Percentiles rank a stretch among this genome's conserved stretches.
phyloP scores from a whole-genome alignment of 257 asterid species.

The Penstemon newberryi region DNA sequence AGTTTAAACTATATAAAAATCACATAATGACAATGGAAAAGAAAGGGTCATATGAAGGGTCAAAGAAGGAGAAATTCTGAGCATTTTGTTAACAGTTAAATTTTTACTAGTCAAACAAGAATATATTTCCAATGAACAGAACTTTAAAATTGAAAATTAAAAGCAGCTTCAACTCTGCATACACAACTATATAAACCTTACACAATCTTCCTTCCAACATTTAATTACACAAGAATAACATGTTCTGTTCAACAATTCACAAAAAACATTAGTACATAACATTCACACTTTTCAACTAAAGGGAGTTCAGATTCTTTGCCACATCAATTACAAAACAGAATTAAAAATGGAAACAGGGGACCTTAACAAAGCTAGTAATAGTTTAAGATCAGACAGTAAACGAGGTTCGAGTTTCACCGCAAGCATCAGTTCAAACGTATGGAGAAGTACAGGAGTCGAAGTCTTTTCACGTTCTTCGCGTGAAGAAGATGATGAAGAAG shows the following conservation, averaged over 20 bases:
- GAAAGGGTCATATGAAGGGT: not conserved
- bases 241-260: no score
- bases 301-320: not conserved
- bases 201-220: slow-evolving; percentile 8
- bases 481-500: slow-evolving; percentile 76
- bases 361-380: slow-evolving; percentile 30
- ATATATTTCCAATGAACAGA: not conserved
- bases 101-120: not conserved
- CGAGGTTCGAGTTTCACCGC: not conserved
- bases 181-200: slow-evolving; percentile 15
- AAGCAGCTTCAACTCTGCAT: not conserved
- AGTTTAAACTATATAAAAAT: not conserved
- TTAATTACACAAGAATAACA: not conserved
- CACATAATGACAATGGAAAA: not conserved
- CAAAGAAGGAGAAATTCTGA: not conserved
- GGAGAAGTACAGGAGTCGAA: slow-evolving; percentile 44
- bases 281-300: not conserved
- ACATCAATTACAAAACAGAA: not conserved
- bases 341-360: slow-evolving; percentile 29
- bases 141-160: not conserved
- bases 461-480: slow-evolving; percentile 49
- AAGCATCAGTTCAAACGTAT: slow-evolving; percentile 46
- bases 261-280: no score
- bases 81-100: not conserved
- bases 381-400: no score